Conservation (phyloP, 225 moss, liverwort and hornwort species). For the Bryum argenteum region DNA sequence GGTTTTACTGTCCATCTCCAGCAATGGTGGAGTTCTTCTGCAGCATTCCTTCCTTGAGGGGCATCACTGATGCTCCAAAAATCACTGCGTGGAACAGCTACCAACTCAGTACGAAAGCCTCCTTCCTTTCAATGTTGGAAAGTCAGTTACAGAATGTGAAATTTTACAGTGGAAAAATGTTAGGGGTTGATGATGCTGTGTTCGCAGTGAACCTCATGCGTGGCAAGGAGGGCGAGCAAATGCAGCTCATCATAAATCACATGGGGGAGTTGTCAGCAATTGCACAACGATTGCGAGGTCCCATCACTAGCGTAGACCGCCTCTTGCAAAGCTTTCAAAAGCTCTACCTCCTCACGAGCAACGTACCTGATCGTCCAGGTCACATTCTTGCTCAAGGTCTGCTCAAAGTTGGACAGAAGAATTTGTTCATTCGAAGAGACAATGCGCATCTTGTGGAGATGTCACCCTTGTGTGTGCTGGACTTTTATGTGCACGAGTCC, state of each 20-base stretch:
- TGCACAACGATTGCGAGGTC: slow-evolving; percentile 76
- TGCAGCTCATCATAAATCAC: slow-evolving; percentile 65
- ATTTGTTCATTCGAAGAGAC: slow-evolving; percentile 75
- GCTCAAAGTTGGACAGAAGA: slow-evolving; percentile 90
- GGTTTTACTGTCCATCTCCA: background rate
- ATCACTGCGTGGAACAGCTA: slow-evolving; percentile 57
- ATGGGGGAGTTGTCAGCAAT: slow-evolving; percentile 80
- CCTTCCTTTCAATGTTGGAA: background rate
- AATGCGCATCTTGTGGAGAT: slow-evolving; percentile 76
- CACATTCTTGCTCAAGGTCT: slow-evolving; percentile 77
- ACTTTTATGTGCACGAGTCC: slow-evolving; percentile 94
- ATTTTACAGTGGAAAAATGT: background rate
- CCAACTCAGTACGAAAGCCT: slow-evolving; percentile 44
- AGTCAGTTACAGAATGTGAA: background rate
- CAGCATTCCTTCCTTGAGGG: slow-evolving; percentile 48
- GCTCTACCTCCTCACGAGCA: slow-evolving; percentile 77
- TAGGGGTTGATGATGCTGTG: background rate
- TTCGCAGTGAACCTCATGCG: slow-evolving; percentile 48
- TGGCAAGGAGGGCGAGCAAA: slow-evolving; percentile 66
- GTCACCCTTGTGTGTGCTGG: slow-evolving; percentile 82
- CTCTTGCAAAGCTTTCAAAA: slow-evolving; percentile 64
- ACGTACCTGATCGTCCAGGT: slow-evolving; percentile 62
- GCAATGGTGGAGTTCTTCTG: slow-evolving; percentile 59
- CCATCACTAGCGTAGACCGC: slow-evolving; percentile 82
- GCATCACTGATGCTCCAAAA: slow-evolving; percentile 38